Base-by-base conservation (phyloP, 164 flowering plant species). In the Santalum album region DNA sequence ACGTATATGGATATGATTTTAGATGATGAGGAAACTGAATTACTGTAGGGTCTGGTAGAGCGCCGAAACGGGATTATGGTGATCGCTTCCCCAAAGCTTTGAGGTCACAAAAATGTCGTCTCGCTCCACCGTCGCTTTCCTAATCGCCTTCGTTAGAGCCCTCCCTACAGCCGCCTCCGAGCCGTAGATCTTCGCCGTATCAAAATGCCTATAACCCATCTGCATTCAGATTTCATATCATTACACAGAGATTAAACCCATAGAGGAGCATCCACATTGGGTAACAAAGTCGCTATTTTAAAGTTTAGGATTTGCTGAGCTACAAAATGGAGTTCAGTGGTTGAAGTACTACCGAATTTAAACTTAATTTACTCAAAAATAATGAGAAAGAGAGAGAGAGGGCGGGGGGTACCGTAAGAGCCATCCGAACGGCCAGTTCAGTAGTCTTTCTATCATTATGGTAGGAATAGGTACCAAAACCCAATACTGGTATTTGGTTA, bases 141-240 rank as follows among this genome's bases (percentile, higher is more conserved):
- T 19, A 24, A 84, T 68, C 11, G 83, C 85, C 36, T 69, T 67
- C 16, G 42, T 58, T 16, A 87, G 50, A 20, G 82, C 89, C 21
- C 55, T 71, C 10, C 96, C 96, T 0, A 84, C 61, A 0, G 81
- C 82, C n/a, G 75, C 53, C 65, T 87, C 96, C 1, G 96, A 87
- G 14, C 80, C 84, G 56, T 87, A 87, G 56, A 84, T 67, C 64
- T 72, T 85, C 17, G 91, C 91, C 1, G 95, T 82, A 56, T 87
- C 91, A 40, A 87, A 82, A 68, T 84, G 95, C 65, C 71, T 75
- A 61, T 80, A 87, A 10, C 91, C 91, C 74, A 81, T 67, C 96
- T 87, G 85, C 61, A 64, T 12, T 6, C 7, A 12, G 16, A 38
- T 9, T 3, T 11, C 14, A 38, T 9, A 9, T 15, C 9, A 4